Conservation (phyloP, 2,329 filamentous ascomycete genomes). For the Paramyrothecium sp. region DNA sequence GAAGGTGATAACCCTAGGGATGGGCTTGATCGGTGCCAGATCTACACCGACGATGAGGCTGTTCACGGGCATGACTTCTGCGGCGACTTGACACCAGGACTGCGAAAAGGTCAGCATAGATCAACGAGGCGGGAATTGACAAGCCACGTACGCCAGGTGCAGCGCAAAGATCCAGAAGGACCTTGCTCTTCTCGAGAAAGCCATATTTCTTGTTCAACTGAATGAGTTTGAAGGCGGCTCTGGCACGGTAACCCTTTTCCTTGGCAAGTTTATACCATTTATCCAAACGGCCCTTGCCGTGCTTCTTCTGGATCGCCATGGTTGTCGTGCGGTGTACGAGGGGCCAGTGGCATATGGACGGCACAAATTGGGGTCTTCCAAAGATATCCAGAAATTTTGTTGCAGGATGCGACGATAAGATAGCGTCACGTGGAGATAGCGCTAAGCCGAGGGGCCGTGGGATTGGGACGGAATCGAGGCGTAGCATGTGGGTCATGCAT, state of each 20-base stretch:
- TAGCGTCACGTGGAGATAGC: slow-evolving; percentile 31
- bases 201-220: slow-evolving; percentile 99
- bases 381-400: slow-evolving; percentile 32
- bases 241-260: slow-evolving; percentile 93
- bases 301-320: slow-evolving; percentile 99
- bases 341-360: background rate
- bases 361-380: slow-evolving; percentile 6
- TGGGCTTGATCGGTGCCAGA: slow-evolving; percentile 91
- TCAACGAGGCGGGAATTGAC: background rate
- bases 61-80: slow-evolving; percentile 88
- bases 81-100: slow-evolving; percentile 96
- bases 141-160: slow-evolving; percentile 73
- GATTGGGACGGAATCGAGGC: too few species aligned
- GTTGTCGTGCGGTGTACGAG: slow-evolving; percentile 9
- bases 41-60: slow-evolving; percentile 94
- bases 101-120: slow-evolving; percentile 33
- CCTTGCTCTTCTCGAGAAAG: slow-evolving; percentile 95
- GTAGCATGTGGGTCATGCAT: background rate
- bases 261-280: slow-evolving; percentile 99
- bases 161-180: slow-evolving; percentile 94
- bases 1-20: slow-evolving; percentile 90
- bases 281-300: slow-evolving; percentile 96
- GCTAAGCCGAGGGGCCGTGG: too few species aligned
- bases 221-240: slow-evolving; percentile 96
- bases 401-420: slow-evolving; percentile 23